Base-by-base conservation (phyloP, 805 yeast genomes). In the Candida hispaniensis region DNA sequence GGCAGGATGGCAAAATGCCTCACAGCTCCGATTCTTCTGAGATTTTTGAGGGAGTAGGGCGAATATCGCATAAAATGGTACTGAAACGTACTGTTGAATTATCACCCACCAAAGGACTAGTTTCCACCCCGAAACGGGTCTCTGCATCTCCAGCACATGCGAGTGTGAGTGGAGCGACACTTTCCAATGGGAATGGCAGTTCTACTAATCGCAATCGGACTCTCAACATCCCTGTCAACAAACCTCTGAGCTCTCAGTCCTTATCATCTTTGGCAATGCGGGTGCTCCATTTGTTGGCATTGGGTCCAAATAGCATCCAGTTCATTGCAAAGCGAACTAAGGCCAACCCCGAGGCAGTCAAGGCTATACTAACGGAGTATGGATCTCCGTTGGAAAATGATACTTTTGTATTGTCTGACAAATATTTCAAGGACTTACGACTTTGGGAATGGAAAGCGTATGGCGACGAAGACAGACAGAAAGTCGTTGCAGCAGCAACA, bases 281-380 rank as follows among this genome's bases (percentile, higher is more conserved):
- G 34, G 54, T 69, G 22, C 45, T 67, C 14, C 66, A 66, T 42
- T 49, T 64, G 15, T 45, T 70, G 21, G 70, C 75, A 1, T 48
- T 69, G 25, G 75, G 72, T 1, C 73, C 75, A 2, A 49, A 54
- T 11, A 47, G 67, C 1, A 42, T 50, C 1, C 44, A 47, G 3
- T 52, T 52, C 2, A 44, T 69, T 8, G 41, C 53, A 6, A 42
- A 44, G 18, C 47, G 52, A 14, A 50, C 60, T 1, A 55, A 55
- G 30, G 40, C 54, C 14, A 36, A 47, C 13, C 30, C 40, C 6
- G 38, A 41, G 4, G 64, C 57, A 10, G 47, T 58, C 7, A 44
- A 47, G 8, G 29, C 47, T 1, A 46, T 58, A 4, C 44, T 67
- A 7, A 34, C 47, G 35, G 44, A 56, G 47, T 39, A 54, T 39